Conservation (phyloP, 2,329 filamentous ascomycete species). For the Cladobotryum protrusum region DNA sequence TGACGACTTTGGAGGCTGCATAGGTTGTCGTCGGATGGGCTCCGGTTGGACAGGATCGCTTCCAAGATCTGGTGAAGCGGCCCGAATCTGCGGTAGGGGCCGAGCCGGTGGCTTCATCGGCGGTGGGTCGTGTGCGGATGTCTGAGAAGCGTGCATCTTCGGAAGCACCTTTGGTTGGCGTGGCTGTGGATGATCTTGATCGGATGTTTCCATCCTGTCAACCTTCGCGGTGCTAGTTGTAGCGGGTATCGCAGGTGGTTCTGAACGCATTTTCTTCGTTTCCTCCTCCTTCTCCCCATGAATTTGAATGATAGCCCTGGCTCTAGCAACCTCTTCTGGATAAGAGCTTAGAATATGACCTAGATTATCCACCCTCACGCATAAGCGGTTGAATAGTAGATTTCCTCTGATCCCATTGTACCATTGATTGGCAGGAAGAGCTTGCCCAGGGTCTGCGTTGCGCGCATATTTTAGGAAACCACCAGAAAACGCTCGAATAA, state of each 20-base stretch:
- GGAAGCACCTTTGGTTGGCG: too few relatives aligned
- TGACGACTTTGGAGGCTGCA: conserved; percentile 1
- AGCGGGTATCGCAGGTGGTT: too few relatives aligned
- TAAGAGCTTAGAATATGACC: conserved; percentile 28
- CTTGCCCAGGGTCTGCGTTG: conserved; percentile 17
- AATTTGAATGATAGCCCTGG: conserved; percentile 13
- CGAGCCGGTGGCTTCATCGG: not conserved
- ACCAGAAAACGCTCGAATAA: conserved; percentile 38
- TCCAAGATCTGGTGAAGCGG: conserved; percentile 3
- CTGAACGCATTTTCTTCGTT: too few relatives aligned
- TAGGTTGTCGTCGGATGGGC: not conserved
- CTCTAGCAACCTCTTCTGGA: conserved; percentile 23
- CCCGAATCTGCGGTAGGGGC: not conserved
- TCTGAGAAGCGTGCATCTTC: too few relatives aligned
- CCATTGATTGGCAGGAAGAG: conserved; percentile 37
- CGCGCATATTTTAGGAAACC: conserved; percentile 38
- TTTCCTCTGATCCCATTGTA: conserved; percentile 27
- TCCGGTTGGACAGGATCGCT: conserved; percentile 5
- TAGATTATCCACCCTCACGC: conserved; percentile 32
- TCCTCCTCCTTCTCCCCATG: not conserved
- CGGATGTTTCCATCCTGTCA: too few relatives aligned
- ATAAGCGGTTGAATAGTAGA: conserved; percentile 24
- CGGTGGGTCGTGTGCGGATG: not conserved
- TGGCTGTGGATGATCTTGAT: too few relatives aligned
- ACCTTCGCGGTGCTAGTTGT: too few relatives aligned